Evolutionary conservation across 78 protist species (phyloP), one percentile per base, ranked within the genome.

Genomic region (Dictyostelium brefeldianum): DNA sequence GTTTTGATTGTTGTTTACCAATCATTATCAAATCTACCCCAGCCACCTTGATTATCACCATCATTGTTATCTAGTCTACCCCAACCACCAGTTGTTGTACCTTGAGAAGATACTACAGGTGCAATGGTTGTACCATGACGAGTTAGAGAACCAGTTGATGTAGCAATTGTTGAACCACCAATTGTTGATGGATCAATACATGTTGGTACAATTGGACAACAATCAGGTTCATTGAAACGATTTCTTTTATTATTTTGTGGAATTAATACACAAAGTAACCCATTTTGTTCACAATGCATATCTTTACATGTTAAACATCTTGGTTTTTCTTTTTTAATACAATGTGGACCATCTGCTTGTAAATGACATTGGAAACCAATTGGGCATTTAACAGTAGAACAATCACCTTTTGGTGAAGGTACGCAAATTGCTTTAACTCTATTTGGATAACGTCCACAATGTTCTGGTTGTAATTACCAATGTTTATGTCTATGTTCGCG

Each of bases 191-290:
- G 54, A 22, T 5, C 25, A 6, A 53, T 53, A 53, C 89, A 82
- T 0, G 41, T 53, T 65, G 89, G 78, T 27, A 69, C 47, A 65
- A 64, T 17, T 69, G 78, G 65, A 70, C 89, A 82, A 62, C 84
- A 80, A 20, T 59, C 69, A 1, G 15, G 43, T 5, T 8, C 47
- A 14, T 14, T 14, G 56, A 51, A 51, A 14, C 10, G 15, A 36
- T 36, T 36, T 51, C 56, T 51, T 14, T 31, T 20, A 1, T 0
- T 31, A 12, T 9, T 9, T 25, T 50, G 46, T 53, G 20, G 20
- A 41, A 31, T 4, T 11, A 25, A 53, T 31, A 69, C 70, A 70
- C 89, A 82, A 31, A 48, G 67, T 59, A 70, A 31, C 3, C 89
- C 89, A 53, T 50, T 43, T 4, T 31, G 78, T 47, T 41, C 79